phyloP scores from a whole-genome alignment of 257 asterid genomes.

The Gentiana straminea region DNA sequence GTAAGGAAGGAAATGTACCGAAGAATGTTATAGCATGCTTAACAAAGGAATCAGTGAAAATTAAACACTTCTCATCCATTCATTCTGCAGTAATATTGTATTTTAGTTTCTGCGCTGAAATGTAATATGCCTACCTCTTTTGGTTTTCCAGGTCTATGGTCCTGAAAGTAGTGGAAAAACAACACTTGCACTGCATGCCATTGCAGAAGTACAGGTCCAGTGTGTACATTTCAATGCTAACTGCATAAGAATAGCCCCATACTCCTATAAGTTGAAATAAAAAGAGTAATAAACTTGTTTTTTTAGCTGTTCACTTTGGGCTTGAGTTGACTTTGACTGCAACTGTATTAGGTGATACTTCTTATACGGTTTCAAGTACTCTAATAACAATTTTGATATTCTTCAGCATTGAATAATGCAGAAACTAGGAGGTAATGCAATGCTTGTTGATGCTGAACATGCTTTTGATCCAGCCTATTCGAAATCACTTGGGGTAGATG shows the following conservation, averaged over 20 bases:
- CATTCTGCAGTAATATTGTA: no score
- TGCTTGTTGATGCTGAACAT: conserved; percentile 99
- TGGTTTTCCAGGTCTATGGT: conserved; percentile 65
- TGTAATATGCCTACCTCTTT: background rate
- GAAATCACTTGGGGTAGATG: conserved; percentile 88
- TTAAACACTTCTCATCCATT: no score
- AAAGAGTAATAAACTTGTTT: background rate
- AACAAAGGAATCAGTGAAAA: no score
- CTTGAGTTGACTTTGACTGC: background rate
- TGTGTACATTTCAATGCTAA: conserved; percentile 22
- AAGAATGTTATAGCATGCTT: no score
- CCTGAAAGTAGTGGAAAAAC: conserved; percentile 99
- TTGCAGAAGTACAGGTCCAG: conserved; percentile 99
- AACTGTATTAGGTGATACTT: conserved; percentile 1
- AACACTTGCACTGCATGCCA: conserved; percentile 95
- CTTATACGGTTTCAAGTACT: conserved; percentile 4
- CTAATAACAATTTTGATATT: conserved; percentile 13
- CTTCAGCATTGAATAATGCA: conserved; percentile 26
- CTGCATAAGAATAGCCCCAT: background rate
- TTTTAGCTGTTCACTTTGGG: background rate
- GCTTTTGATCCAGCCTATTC: conserved; percentile 99
- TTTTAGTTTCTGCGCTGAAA: background rate
- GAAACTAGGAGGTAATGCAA: conserved; percentile 96
- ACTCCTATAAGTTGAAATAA: background rate
- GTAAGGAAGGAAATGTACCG: no score